A percentile compares a stretch with the other conserved stretches of the same genome.
Conservation (phyloP, 805 yeast genomes). For the Candida golubevii region DNA sequence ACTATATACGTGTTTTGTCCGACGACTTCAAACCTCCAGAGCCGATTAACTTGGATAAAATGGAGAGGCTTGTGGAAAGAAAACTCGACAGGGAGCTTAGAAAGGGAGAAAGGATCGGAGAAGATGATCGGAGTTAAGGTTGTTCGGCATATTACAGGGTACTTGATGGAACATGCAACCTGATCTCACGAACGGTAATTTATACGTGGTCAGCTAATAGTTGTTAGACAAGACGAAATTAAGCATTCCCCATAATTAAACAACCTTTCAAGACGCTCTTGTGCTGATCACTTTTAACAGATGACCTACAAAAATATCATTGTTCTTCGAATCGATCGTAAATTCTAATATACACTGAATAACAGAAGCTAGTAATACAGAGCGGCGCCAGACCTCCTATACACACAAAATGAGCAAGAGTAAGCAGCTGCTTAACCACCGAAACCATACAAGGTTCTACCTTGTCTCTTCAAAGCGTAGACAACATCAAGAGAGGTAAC, state of each 20-base stretch:
- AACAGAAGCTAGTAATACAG: conserved; percentile 21
- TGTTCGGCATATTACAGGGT: too few species aligned
- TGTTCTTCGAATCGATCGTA: conserved; percentile 14
- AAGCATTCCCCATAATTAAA: too few species aligned
- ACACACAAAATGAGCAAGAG: neutral
- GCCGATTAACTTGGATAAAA: conserved; percentile 22
- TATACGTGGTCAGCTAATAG: too few species aligned
- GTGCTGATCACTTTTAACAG: too few species aligned
- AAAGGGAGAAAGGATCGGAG: conserved; percentile 17
- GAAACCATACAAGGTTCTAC: conserved; percentile 99
- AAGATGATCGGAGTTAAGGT: neutral
- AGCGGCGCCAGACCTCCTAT: conserved; percentile 2
- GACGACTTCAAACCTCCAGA: conserved; percentile 22
- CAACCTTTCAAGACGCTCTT: too few species aligned
- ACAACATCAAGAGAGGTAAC: conserved; percentile 98
- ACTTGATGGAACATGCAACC: too few species aligned
- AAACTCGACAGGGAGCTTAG: conserved; percentile 19
- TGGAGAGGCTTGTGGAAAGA: conserved; percentile 21
- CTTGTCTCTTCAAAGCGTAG: conserved; percentile 99
- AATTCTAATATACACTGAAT: conserved; percentile 21
- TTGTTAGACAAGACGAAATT: too few species aligned
- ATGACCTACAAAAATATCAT: neutral
- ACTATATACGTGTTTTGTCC: conserved; percentile 44
- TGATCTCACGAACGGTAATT: too few species aligned
- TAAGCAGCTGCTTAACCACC: conserved; percentile 63